Percentiles rank a stretch among this genome's conserved stretches.
phyloP scores from a whole-genome alignment of 2,329 filamentous ascomycete species.

The Exophiala sp. region DNA sequence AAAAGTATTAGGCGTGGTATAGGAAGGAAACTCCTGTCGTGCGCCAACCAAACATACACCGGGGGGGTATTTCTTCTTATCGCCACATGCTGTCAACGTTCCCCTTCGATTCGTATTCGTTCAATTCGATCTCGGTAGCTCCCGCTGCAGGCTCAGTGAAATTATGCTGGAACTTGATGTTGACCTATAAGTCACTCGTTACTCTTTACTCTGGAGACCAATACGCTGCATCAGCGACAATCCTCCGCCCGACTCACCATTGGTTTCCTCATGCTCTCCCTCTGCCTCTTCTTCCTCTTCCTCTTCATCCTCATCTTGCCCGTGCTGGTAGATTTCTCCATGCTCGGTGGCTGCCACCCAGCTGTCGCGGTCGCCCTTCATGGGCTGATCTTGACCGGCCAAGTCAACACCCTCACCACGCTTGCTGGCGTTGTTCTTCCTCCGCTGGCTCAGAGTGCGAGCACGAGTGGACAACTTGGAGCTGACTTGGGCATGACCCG shows the following conservation, averaged over 20 bases:
- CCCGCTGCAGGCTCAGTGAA: no score
- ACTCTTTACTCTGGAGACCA: neutral
- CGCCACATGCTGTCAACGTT: no score
- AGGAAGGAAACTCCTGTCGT: no score
- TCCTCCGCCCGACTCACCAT: conserved; percentile 24
- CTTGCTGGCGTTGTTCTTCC: conserved; percentile 66
- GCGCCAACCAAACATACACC: no score
- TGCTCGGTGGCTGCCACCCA: conserved; percentile 74
- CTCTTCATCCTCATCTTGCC: conserved; percentile 42
- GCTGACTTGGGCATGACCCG: conserved; percentile 80
- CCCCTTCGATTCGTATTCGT: no score
- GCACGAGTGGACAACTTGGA: conserved; percentile 84
- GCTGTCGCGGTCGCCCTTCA: conserved; percentile 71
- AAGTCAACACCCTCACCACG: conserved; percentile 65
- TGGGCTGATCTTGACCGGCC: conserved; percentile 73
- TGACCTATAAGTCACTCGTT: conserved; percentile 8
- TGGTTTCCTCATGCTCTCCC: conserved; percentile 19
- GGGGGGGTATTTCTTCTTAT: no score
- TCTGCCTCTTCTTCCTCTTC: conserved; percentile 35
- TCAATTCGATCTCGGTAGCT: neutral
- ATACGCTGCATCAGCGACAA: neutral
- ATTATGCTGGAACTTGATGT: conserved; percentile 10
- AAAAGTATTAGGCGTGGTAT: no score
- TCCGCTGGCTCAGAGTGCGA: conserved; percentile 81
- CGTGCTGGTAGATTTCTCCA: conserved; percentile 36